These are phyloP conservation scores for Syzygium malaccense DNA, from an alignment of 441 rosid species.

Conservation along the genomic window DNA sequence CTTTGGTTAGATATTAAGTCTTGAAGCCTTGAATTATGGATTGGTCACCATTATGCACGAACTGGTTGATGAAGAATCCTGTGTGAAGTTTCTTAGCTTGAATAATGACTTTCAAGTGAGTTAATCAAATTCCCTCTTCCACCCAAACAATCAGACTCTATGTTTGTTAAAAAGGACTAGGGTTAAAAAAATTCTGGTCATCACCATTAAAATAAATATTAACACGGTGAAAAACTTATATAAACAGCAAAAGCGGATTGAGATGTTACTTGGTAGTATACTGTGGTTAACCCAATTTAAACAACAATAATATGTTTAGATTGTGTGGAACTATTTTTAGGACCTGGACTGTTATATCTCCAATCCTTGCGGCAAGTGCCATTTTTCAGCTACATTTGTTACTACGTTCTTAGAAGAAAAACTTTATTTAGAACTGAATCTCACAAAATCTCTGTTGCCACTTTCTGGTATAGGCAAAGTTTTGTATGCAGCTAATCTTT, in stretches of 20 bases:
- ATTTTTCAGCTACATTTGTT: neutral
- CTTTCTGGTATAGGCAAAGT: neutral
- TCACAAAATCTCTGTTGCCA: neutral
- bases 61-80: neutral
- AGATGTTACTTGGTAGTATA: neutral
- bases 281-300: neutral
- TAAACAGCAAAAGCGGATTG: neutral
- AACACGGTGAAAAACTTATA: neutral
- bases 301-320: neutral
- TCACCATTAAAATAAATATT: neutral
- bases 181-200: neutral
- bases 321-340: neutral
- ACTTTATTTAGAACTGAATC: neutral
- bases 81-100: neutral
- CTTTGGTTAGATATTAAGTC: neutral
- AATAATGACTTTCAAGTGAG: neutral
- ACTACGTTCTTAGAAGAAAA: neutral
- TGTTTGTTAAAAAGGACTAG: neutral
- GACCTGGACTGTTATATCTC: neutral
- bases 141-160: neutral
- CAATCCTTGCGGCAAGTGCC: neutral
- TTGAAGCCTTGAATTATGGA: neutral
- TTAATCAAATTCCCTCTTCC: neutral
- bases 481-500: neutral
- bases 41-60: neutral